Conservation (phyloP, 495 filamentous ascomycete genomes). For the Podospora conica region DNA sequence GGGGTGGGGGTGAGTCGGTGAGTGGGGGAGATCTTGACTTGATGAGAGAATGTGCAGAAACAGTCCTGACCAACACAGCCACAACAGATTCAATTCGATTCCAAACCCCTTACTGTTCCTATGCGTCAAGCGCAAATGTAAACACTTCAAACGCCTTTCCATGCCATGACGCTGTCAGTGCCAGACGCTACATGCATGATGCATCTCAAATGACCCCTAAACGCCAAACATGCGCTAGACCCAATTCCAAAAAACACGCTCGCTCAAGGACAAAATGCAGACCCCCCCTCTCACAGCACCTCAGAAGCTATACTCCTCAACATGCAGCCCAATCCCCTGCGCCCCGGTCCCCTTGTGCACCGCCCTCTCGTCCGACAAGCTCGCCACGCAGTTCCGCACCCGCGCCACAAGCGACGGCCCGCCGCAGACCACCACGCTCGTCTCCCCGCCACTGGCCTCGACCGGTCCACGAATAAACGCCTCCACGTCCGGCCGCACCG, state of each 20-base stretch:
- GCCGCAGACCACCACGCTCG: conserved; percentile 76
- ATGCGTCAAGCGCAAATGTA: not conserved
- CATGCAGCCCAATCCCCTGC: conserved; percentile 57
- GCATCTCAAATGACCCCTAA: not conserved
- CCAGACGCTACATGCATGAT: too few relatives aligned
- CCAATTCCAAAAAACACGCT: not conserved
- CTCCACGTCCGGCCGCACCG: conserved; percentile 37
- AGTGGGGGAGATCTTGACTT: too few relatives aligned
- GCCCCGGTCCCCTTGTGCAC: conserved; percentile 89
- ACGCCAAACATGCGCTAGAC: not conserved
- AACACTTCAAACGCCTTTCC: not conserved
- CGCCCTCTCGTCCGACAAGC: conserved; percentile 74
- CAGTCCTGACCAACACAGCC: not conserved
- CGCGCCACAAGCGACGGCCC: conserved; percentile 58
- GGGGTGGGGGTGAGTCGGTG: too few relatives aligned
- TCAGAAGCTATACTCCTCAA: conserved; percentile 44
- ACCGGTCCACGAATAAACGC: conserved; percentile 46
- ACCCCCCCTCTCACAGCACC: not conserved
- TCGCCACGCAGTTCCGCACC: conserved; percentile 60
- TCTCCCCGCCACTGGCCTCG: conserved; percentile 75
- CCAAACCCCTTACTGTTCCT: not conserved
- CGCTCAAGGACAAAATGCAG: not conserved
- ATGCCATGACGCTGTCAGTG: not conserved
- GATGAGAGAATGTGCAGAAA: not conserved
- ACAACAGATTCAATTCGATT: not conserved